Base-by-base conservation (phyloP, 257 asterid species). In the Linaria vulgaris region DNA sequence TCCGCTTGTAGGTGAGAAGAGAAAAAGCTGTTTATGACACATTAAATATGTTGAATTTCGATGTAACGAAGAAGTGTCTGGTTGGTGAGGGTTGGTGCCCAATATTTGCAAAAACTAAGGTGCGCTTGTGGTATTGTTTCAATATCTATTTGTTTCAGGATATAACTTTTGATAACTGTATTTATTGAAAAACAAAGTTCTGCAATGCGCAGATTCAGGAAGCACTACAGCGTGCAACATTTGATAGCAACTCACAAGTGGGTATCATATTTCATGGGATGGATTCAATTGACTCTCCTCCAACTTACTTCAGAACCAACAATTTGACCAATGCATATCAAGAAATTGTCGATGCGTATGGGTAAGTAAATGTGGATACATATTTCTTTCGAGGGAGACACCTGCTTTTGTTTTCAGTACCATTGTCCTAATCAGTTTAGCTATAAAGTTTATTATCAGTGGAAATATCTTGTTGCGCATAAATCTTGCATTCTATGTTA, bases 21-120 rank as follows among this genome's bases (percentile, higher is more conserved):
- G 99, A 94, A 78, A 94, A 88, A 72, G 96, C 96, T 75, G 87
- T 90, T 45, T 94, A 83, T 75, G 97, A 90, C 75, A 83, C 90
- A 8, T 76, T 94, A 75, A 94, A 94, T 76, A 88, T 88, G 97
- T 84, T 94, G 73, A 94, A 90, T 59, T 94, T 94, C 79, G 99
- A 94, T 72, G 97, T 94, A 68, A 94, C 99, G 0, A 87, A 94
- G 85, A 94, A 94, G 71, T 94, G 96, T 77, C 88, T 94, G 61
- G 97, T 94, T 67, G 99, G 96, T 59, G 99, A 94, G 87, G 99
- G 99, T 66, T 94, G 99, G 99, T 94, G 95, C 70, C 99, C 99
- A 49, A 68, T 83, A 71, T 94, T 84, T 83, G 90, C 99, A 38
- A 90, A 88, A 78, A 54, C 79, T 31, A 81, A 81, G 96, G 99